Conservation (phyloP, 2,329 filamentous ascomycete species). For the Fusarium abutilonis region DNA sequence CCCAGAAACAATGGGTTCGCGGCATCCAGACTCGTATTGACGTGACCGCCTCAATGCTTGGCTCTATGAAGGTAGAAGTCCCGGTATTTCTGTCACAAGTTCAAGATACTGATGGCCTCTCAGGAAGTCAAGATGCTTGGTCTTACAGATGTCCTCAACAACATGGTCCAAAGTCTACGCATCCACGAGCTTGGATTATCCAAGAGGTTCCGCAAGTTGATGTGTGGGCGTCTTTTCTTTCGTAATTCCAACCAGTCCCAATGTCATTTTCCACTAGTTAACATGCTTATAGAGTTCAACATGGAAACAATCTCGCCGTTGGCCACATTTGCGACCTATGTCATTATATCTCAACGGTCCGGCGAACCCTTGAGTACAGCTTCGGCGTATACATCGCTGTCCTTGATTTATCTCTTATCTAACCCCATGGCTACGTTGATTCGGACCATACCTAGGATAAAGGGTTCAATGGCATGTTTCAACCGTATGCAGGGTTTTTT, state of each 20-base stretch:
- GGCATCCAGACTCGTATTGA: slow-evolving; percentile 26
- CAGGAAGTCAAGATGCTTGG: slow-evolving; percentile 27
- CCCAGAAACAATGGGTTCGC: slow-evolving; percentile 22
- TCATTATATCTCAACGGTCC: slow-evolving; percentile 16
- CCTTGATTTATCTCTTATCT: slow-evolving; percentile 24
- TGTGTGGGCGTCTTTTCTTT: slow-evolving; percentile 10
- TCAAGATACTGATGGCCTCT: no score
- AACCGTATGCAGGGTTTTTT: slow-evolving; percentile 14
- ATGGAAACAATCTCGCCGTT: slow-evolving; percentile 16
- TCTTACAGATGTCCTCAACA: slow-evolving; percentile 14
- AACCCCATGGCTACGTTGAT: slow-evolving; percentile 13
- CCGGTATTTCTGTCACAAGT: no score
- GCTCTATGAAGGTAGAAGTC: slow-evolving; percentile 19
- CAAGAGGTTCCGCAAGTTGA: slow-evolving; percentile 12
- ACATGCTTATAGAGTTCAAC: not conserved
- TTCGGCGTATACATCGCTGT: slow-evolving; percentile 25
- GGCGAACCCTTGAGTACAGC: slow-evolving; percentile 18
- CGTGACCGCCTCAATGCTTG: slow-evolving; percentile 21
- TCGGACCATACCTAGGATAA: slow-evolving; percentile 11
- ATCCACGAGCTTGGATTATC: slow-evolving; percentile 5
- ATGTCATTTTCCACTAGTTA: fast-evolving
- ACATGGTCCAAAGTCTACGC: slow-evolving; percentile 14
- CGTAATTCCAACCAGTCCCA: not conserved
- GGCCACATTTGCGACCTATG: slow-evolving; percentile 25
- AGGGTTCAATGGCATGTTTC: slow-evolving; percentile 12